Percentiles rank a stretch among this genome's conserved stretches.
phyloP scores from a whole-genome alignment of 2,329 filamentous ascomycete genomes.

The Pseudogymnoascus sp. region DNA sequence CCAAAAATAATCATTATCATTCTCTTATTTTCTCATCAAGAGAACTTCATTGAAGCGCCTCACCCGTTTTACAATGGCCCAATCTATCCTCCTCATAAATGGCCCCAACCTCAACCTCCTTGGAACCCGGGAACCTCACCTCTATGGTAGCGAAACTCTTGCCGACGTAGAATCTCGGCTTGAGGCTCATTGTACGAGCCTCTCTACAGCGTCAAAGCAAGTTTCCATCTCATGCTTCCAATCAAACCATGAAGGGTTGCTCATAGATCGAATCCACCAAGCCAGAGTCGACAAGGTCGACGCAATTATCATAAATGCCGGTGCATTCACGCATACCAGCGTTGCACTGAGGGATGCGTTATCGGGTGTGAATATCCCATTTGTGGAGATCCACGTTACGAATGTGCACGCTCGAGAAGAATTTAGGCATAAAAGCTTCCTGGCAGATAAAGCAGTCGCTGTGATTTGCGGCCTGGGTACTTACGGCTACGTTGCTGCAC shows the following conservation, averaged over 20 bases:
- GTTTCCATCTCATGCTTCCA: constrained; percentile 54
- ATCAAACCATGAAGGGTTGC: constrained; percentile 69
- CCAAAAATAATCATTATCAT: neutral
- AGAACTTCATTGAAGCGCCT: neutral
- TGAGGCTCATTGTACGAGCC: neutral
- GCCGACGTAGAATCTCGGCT: constrained; percentile 43
- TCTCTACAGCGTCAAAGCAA: neutral
- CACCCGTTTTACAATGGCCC: constrained; percentile 26
- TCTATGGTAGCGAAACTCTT: constrained; percentile 66
- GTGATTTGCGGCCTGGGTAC: constrained; percentile 64
- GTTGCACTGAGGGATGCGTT: constrained; percentile 70
- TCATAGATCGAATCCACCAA: constrained; percentile 65
- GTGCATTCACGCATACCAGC: constrained; percentile 67
- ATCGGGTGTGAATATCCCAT: constrained; percentile 60
- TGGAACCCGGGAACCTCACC: constrained; percentile 63
- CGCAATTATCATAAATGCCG: constrained; percentile 68
- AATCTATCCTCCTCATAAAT: constrained; percentile 63
- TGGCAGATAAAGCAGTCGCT: constrained; percentile 67
- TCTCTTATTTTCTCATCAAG: neutral
- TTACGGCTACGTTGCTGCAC: constrained; percentile 52
- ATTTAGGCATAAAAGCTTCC: constrained; percentile 62
- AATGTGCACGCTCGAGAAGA: constrained; percentile 67
- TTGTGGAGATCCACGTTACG: constrained; percentile 69
- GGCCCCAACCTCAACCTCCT: constrained; percentile 79
- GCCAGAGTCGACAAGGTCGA: constrained; percentile 50